Percentiles rank a stretch among this genome's conserved stretches.
These are phyloP conservation scores for Phycomyces blakesleeanus DNA, from an alignment of 192 early-diverging fungal species.

Conservation along the genomic window DNA sequence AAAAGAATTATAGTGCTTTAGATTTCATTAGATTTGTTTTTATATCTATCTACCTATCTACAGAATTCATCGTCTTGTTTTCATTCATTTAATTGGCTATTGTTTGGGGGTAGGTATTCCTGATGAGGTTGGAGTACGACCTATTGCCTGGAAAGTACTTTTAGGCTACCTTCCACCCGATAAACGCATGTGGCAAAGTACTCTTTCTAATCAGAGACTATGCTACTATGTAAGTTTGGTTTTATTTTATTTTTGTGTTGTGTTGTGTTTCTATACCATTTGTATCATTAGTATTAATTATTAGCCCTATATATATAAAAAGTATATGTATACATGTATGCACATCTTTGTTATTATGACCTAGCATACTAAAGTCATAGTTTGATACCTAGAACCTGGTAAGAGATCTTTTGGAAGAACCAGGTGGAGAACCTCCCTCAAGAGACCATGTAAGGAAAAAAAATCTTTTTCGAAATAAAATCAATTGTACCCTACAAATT, in stretches of 20 bases:
- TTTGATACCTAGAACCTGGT: slow-evolving; percentile 42
- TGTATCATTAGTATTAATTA: not conserved
- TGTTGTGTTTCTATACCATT: too few species aligned
- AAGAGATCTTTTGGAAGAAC: slow-evolving; percentile 60
- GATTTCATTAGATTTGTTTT: too few species aligned
- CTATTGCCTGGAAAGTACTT: slow-evolving; percentile 66
- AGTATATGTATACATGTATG: too few species aligned
- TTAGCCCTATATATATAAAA: not conserved
- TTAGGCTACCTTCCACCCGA: slow-evolving; percentile 65
- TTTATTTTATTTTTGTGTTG: not conserved
- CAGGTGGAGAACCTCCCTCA: slow-evolving; percentile 38
- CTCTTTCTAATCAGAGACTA: slow-evolving; percentile 43
- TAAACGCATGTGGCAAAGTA: slow-evolving; percentile 54
- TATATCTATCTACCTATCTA: too few species aligned
- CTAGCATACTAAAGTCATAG: too few species aligned
- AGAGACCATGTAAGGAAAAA: slow-evolving; percentile 39
- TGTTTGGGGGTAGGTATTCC: slow-evolving; percentile 54
- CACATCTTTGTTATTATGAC: too few species aligned
- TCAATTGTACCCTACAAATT: too few species aligned
- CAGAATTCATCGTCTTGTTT: too few species aligned
- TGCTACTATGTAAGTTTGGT: slow-evolving; percentile 55
- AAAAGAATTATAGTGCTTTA: not conserved
- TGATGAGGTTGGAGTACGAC: slow-evolving; percentile 59
- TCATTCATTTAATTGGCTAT: not conserved
- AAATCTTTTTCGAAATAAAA: not conserved